Conservation (phyloP, 2,329 filamentous ascomycete species). For the Ploettnerulaceae sp. region DNA sequence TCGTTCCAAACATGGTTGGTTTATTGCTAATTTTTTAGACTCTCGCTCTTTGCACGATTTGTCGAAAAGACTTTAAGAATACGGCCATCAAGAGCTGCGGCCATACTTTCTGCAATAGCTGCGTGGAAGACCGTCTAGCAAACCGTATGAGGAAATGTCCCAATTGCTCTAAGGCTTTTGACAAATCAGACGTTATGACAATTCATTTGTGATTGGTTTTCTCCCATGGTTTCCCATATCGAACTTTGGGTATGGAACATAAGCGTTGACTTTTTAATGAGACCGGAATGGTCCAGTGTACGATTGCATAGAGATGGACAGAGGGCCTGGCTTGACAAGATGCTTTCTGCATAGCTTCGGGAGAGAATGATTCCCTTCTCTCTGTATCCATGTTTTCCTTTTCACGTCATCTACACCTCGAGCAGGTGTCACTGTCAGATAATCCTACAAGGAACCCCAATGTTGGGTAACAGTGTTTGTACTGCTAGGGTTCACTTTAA, state of each 20-base stretch:
- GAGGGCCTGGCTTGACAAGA: conserved; percentile 5
- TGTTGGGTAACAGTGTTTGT: conserved; percentile 22
- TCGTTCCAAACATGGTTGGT: conserved; percentile 23
- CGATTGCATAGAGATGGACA: conserved; percentile 29
- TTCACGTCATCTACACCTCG: conserved; percentile 8
- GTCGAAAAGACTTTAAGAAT: conserved; percentile 89
- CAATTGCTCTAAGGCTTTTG: conserved; percentile 87
- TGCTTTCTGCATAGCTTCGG: conserved; percentile 17
- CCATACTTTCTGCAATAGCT: conserved; percentile 87
- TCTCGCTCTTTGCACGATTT: conserved; percentile 85
- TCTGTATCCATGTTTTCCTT: conserved; percentile 26
- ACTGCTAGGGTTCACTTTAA: conserved; percentile 17
- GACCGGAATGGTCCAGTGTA: conserved; percentile 25
- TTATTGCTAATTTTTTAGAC: conserved; percentile 46
- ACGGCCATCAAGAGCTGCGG: conserved; percentile 91
- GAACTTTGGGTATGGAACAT: conserved; percentile 13
- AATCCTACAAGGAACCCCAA: conserved; percentile 6
- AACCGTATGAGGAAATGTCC: conserved; percentile 95
- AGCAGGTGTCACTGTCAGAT: conserved; percentile 10
- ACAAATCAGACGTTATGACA: conserved; percentile 82
- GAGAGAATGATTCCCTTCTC: conserved; percentile 19
- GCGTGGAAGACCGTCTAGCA: conserved; percentile 81
- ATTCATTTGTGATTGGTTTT: conserved; percentile 46
- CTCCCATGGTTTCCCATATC: conserved; percentile 2
- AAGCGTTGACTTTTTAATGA: conserved; percentile 16